Percentiles rank a stretch among this genome's conserved stretches.
Evolutionary conservation across 768 basidiomycete species (phyloP).

Genomic region (Russula sp.): DNA sequence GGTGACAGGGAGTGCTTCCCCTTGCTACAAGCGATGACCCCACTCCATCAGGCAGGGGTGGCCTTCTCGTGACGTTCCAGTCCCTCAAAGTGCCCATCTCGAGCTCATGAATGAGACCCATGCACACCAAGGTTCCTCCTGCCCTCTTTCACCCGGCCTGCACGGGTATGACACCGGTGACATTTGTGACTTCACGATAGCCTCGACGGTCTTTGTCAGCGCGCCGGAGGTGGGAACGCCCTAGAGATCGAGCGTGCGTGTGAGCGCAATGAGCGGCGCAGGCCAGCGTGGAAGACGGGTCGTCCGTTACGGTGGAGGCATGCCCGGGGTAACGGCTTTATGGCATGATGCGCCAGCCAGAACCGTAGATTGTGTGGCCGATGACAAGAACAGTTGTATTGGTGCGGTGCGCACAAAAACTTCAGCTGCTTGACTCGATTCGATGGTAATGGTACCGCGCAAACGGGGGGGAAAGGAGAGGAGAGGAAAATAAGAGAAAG

Average conservation of each 20-base stretch:
- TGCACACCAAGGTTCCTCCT: constrained; percentile 48
- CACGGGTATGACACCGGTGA: constrained; percentile 23
- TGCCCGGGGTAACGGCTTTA: constrained; percentile 32
- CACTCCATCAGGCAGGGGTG: not conserved
- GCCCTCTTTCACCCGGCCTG: constrained; percentile 25
- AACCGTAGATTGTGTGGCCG: constrained; percentile 79
- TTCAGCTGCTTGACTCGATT: no score
- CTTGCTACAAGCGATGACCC: not conserved
- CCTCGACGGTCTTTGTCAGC: constrained; percentile 16
- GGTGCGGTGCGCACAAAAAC: no score
- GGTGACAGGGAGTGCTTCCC: no score
- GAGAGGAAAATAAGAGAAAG: constrained; percentile 28
- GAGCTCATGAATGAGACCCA: constrained; percentile 37
- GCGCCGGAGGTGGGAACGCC: constrained; percentile 32
- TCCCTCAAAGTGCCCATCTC: constrained; percentile 27
- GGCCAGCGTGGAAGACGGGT: constrained; percentile 65
- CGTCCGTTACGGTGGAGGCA: constrained; percentile 24
- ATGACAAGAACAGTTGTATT: constrained; percentile 75
- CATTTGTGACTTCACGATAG: constrained; percentile 26
- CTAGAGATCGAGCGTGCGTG: constrained; percentile 39
- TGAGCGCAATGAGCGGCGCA: constrained; percentile 52
- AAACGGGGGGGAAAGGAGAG: not conserved
- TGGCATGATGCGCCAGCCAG: constrained; percentile 60
- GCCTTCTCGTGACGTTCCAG: constrained; percentile 9
- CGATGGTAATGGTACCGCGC: not conserved